Conservation (phyloP, 2,329 filamentous ascomycete genomes). For the Fusarium protoensiforme region DNA sequence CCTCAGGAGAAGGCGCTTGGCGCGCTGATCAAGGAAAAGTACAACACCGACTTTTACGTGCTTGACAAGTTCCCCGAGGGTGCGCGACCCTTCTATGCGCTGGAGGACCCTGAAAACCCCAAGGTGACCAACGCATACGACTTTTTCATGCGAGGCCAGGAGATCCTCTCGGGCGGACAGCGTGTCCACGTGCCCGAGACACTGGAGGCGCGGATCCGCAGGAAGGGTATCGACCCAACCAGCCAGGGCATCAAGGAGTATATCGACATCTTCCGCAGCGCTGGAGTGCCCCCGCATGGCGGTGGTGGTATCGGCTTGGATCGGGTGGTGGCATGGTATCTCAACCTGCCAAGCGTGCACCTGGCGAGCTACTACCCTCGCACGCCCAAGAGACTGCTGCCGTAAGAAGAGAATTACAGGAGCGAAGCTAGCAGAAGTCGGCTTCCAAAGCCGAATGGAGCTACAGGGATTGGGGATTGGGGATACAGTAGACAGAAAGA, state of each 20-base stretch:
- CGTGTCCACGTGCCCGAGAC: slow-evolving; percentile 84
- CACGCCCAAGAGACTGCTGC: slow-evolving; percentile 68
- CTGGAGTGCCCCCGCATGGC: slow-evolving; percentile 89
- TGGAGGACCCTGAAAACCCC: slow-evolving; percentile 74
- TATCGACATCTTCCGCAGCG: slow-evolving; percentile 82
- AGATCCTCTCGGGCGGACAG: slow-evolving; percentile 92
- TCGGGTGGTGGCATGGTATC: slow-evolving; percentile 78
- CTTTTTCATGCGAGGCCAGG: slow-evolving; percentile 92
- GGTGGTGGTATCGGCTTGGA: slow-evolving; percentile 92
- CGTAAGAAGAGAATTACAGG: slow-evolving; percentile 47
- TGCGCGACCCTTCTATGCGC: slow-evolving; percentile 92
- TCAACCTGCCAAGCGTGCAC: slow-evolving; percentile 69
- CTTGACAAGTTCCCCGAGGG: slow-evolving; percentile 95
- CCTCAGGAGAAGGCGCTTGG: slow-evolving; percentile 91
- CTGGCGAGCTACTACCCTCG: slow-evolving; percentile 68
- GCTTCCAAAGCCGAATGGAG: background rate
- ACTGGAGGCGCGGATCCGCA: slow-evolving; percentile 81
- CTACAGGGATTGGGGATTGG: background rate
- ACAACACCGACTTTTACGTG: slow-evolving; percentile 94
- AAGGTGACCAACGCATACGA: slow-evolving; percentile 77
- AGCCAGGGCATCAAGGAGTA: slow-evolving; percentile 87
- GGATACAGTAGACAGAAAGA: background rate
- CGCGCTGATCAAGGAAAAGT: slow-evolving; percentile 86
- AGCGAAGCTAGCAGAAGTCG: background rate
- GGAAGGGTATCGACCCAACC: slow-evolving; percentile 82